Conservation (phyloP, 331 rosid species). For the Erythrophleum ivorense region DNA sequence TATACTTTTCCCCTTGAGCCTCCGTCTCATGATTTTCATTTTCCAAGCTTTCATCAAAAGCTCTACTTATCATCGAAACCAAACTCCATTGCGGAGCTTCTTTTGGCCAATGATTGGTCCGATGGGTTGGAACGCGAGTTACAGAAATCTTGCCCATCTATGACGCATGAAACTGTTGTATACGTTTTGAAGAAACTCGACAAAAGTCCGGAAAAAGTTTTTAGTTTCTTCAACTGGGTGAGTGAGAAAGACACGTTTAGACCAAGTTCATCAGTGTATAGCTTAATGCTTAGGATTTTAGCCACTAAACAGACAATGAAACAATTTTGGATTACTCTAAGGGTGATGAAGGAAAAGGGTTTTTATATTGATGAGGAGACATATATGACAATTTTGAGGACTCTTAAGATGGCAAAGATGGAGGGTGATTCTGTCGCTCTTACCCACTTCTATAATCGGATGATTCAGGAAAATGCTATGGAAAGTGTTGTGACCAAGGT, state of each 20-base stretch:
- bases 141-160: slow-evolving; percentile 41
- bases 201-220: slow-evolving; percentile 68
- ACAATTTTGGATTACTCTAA: slow-evolving; percentile 67
- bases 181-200: slow-evolving; percentile 71
- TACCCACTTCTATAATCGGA: slow-evolving; percentile 52
- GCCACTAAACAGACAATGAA: slow-evolving; percentile 61
- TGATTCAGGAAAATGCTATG: slow-evolving; percentile 65
- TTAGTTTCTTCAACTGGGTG: slow-evolving; percentile 73
- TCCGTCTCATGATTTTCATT: slow-evolving; percentile 37
- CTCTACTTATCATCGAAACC: slow-evolving; percentile 67
- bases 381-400: slow-evolving; percentile 43
- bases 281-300: slow-evolving; percentile 66
- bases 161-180: slow-evolving; percentile 72
- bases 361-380: slow-evolving; percentile 67
- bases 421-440: slow-evolving; percentile 56
- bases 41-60: slow-evolving; percentile 43
- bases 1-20: slow-evolving; percentile 35
- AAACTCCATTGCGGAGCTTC: slow-evolving; percentile 59
- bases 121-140: slow-evolving; percentile 61
- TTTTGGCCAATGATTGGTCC: slow-evolving; percentile 73
- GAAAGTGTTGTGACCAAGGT: slow-evolving; percentile 60
- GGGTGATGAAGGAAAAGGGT: slow-evolving; percentile 69
- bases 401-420: slow-evolving; percentile 61
- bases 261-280: slow-evolving; percentile 65
- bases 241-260: slow-evolving; percentile 57